These are phyloP conservation scores for Ceriops zippeliana DNA, from an alignment of 345 rosid genomes.

Conservation along the genomic window DNA sequence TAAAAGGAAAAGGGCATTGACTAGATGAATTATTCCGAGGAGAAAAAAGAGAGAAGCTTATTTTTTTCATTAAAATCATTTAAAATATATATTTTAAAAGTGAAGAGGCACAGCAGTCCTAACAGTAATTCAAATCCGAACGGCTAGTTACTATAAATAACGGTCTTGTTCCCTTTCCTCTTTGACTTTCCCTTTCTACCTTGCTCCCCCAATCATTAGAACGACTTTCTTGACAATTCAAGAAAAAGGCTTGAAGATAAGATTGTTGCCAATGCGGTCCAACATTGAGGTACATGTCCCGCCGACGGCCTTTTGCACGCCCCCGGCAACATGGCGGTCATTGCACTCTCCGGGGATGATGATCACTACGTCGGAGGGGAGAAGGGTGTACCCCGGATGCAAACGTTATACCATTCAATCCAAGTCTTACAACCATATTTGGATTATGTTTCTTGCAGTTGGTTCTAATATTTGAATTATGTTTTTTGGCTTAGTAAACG, in stretches of 20 bases:
- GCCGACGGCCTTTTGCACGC: conserved; percentile 45
- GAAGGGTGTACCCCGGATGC: conserved; percentile 32
- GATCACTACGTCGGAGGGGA: conserved; percentile 55
- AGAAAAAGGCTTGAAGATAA: not conserved
- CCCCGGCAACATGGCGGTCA: conserved; percentile 43
- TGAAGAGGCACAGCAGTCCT: no score
- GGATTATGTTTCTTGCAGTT: no score
- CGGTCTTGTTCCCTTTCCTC: conserved; percentile 12
- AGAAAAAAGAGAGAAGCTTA: no score
- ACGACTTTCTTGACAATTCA: not conserved
- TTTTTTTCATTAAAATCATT: no score
- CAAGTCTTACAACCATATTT: no score
- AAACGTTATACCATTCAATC: conserved; percentile 2
- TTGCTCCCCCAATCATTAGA: not conserved
- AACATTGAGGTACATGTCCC: conserved; percentile 26
- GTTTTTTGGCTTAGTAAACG: no score
- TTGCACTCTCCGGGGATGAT: conserved; percentile 12
- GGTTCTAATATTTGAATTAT: no score
- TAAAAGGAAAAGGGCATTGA: no score
- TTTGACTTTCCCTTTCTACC: not conserved
- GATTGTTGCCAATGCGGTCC: conserved; percentile 30
- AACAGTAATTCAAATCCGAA: not conserved
- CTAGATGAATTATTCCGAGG: no score
- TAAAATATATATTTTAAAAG: no score
- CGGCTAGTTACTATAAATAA: conserved; percentile 24